A percentile compares a stretch with the other conserved stretches of the same genome.
phyloP scores from a whole-genome alignment of 805 yeast species.

The Starmerella geochares region DNA sequence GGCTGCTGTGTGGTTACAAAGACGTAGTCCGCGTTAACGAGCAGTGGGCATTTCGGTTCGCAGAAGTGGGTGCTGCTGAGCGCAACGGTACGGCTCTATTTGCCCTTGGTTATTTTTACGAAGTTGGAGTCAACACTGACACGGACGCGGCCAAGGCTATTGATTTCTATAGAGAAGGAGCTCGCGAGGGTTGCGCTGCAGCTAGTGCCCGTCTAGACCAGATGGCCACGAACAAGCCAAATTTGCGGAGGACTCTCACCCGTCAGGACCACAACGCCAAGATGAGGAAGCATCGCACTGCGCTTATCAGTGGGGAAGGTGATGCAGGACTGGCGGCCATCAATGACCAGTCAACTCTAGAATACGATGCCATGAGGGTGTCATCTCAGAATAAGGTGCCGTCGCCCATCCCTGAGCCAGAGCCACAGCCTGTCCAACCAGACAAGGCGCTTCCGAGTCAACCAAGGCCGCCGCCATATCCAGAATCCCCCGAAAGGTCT shows the following conservation, averaged over 20 bases:
- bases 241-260: constrained; percentile 20
- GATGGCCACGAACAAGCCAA: constrained; percentile 13
- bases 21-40: constrained; percentile 46
- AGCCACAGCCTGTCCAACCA: neutral
- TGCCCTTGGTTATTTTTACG: constrained; percentile 58
- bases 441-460: neutral
- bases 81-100: constrained; percentile 56
- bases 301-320: constrained; percentile 14
- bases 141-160: constrained; percentile 38
- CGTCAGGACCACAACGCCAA: constrained; percentile 21
- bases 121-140: constrained; percentile 52
- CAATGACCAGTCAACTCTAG: constrained; percentile 13
- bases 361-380: neutral
- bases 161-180: constrained; percentile 45
- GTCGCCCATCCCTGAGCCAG: constrained; percentile 2
- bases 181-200: constrained; percentile 39
- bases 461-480: constrained; percentile 12
- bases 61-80: constrained; percentile 49
- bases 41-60: constrained; percentile 59
- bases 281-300: constrained; percentile 15
- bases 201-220: constrained; percentile 29
- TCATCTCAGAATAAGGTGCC: neutral
- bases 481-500: constrained; percentile 12
- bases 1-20: constrained; percentile 64
- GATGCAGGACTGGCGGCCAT: constrained; percentile 16